These are phyloP conservation scores for Halocafeteria seosinensis DNA, from an alignment of 108 stramenopile species.

Conservation along the genomic window DNA sequence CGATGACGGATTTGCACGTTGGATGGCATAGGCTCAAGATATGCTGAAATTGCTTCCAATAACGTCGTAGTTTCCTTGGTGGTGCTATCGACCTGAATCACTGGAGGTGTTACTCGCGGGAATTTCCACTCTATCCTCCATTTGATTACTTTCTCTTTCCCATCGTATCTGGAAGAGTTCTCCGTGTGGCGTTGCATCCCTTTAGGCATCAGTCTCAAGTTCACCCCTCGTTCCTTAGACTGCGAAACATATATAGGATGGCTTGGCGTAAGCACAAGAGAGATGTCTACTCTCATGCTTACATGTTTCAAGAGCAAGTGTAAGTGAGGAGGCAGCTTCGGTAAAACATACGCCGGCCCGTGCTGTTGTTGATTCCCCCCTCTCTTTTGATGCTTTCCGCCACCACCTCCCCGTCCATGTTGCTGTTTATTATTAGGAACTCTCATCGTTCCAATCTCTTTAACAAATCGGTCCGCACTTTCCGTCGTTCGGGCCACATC, in stretches of 20 bases:
- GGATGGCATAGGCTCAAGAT: not conserved
- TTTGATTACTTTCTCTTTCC: not conserved
- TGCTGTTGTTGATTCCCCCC: too few species aligned
- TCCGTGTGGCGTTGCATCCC: not conserved
- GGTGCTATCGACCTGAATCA: not conserved
- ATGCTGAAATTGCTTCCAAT: not conserved
- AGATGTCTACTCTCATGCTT: too few species aligned
- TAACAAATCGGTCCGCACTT: not conserved
- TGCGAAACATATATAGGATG: too few species aligned
- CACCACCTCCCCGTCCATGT: not conserved
- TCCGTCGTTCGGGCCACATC: not conserved
- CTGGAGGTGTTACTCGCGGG: too few species aligned
- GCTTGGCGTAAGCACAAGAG: too few species aligned
- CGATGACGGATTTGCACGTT: too few species aligned
- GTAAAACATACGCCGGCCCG: too few species aligned
- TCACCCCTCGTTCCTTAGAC: not conserved
- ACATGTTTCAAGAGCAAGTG: not conserved
- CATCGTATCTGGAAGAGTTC: not conserved
- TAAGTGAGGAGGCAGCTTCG: not conserved
- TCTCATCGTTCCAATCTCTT: not conserved
- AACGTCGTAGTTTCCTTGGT: not conserved
- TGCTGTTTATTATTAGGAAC: not conserved
- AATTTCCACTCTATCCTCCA: not conserved
- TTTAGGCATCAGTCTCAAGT: not conserved
- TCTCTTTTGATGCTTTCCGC: too few species aligned